Conservation (phyloP, 1,284 basidiomycete species). For the Apiotrichum montevideense region DNA sequence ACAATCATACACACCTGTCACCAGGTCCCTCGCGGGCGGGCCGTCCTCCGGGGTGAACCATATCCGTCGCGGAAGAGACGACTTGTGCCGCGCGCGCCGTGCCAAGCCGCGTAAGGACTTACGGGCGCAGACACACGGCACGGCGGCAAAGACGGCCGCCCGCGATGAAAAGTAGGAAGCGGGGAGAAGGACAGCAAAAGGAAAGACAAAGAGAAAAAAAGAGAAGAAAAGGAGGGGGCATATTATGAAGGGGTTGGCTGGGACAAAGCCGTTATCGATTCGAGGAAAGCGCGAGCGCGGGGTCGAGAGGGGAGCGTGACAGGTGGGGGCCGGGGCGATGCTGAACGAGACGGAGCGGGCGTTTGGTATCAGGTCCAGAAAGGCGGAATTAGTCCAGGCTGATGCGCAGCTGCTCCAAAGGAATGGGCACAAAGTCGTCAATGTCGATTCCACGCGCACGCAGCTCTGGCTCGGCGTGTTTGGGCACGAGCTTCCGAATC, state of each 20-base stretch:
- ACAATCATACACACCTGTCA: slow-evolving; percentile 1
- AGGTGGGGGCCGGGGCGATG: slow-evolving; percentile 14
- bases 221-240: not conserved
- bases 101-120: too few species aligned
- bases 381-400: slow-evolving; percentile 57
- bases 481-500: slow-evolving; percentile 82
- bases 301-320: slow-evolving; percentile 11
- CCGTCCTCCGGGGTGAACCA: not conserved
- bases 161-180: too few species aligned
- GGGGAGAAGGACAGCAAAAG: not conserved
- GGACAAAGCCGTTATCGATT: slow-evolving; percentile 1
- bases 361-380: not conserved
- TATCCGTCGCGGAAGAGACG: too few species aligned
- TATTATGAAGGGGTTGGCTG: slow-evolving; percentile 6
- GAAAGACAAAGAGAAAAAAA: slow-evolving; percentile 4
- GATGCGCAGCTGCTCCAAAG: slow-evolving; percentile 83
- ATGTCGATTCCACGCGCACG: slow-evolving; percentile 77
- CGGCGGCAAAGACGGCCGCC: too few species aligned
- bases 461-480: slow-evolving; percentile 82
- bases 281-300: slow-evolving; percentile 5
- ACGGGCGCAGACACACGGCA: too few species aligned
- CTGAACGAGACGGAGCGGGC: slow-evolving; percentile 5
- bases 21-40: not conserved
- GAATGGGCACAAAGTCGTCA: slow-evolving; percentile 89
- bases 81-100: too few species aligned